These are phyloP conservation scores for Persicaria maculosa DNA, from an alignment of 148 eudicot species.

Conservation along the genomic window DNA sequence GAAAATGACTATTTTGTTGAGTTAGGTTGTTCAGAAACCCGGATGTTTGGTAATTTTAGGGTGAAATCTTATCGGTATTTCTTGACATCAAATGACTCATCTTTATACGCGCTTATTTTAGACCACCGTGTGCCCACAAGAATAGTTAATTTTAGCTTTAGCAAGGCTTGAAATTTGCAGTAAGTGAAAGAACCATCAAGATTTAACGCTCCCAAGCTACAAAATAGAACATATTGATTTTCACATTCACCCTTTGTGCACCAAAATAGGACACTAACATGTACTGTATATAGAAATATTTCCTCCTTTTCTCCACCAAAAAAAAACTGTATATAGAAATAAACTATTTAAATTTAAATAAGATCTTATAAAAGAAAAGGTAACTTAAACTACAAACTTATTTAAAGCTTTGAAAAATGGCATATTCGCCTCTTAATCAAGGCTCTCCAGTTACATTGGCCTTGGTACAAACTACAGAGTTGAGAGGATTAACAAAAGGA, in stretches of 20 bases:
- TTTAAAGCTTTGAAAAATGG: not conserved
- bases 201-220: no score
- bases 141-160: no score
- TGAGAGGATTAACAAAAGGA: not conserved
- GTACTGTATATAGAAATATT: no score
- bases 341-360: not conserved
- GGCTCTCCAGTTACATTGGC: not conserved
- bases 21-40: slow-evolving; percentile 3
- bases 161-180: no score
- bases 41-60: not conserved
- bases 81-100: not conserved
- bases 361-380: not conserved
- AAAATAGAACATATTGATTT: no score
- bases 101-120: not conserved
- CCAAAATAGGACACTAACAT: no score
- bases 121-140: no score
- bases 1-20: not conserved
- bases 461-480: not conserved
- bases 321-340: not conserved
- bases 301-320: no score
- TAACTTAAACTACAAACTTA: not conserved
- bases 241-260: no score
- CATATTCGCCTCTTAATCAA: not conserved
- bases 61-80: not conserved
- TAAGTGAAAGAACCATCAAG: no score